Base-by-base conservation (phyloP, 495 filamentous ascomycete species). In the Aspergillus cristatus region DNA sequence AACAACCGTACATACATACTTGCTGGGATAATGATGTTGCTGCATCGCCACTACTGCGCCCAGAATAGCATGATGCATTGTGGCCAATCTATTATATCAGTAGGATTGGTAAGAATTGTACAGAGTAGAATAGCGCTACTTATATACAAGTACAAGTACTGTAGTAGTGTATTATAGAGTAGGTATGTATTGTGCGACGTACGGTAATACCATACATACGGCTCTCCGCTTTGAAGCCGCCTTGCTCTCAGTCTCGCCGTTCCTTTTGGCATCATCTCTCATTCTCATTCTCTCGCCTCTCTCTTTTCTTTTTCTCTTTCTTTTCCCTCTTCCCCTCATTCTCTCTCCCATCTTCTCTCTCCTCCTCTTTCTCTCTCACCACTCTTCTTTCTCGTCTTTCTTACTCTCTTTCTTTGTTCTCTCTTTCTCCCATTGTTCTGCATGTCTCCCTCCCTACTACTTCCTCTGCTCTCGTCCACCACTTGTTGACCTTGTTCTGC, bases 191-290 rank as follows among this genome's bases (percentile, higher is more conserved):
- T n/a, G n/a, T n/a, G n/a, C n/a, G n/a, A n/a, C n/a, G n/a, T n/a
- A n/a, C 20, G 8, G 20, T 24, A 24, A 24, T 24, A 24, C 20
- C 20, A 4, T 24, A 4, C 20, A 4, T 8, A 24, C 20, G 4
- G 20, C 20, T 47, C 45, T 47, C 45, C 45, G 45, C 45, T 47
- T 40, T 37, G 42, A 42, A 35, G 39, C 46, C 46, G 46, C 46
- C 46, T 50, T 50, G 48, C 50, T 32, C 45, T 52, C 39, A 11
- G 3, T 24, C 39, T 39, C 39, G 37, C 45, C 37, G 43, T 35
- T 47, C 44, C 40, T 39, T 50, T 54, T 44, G 47, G 51, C 57
- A 54, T 63, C 59, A 57, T 56, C 56, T 53, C 45, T 51, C 45
- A 52, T 54, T 54, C 50, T 51, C 53, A 47, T 50, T 47, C 49